Base-by-base conservation (phyloP, 768 basidiomycete genomes). In the Boletales sp. region DNA sequence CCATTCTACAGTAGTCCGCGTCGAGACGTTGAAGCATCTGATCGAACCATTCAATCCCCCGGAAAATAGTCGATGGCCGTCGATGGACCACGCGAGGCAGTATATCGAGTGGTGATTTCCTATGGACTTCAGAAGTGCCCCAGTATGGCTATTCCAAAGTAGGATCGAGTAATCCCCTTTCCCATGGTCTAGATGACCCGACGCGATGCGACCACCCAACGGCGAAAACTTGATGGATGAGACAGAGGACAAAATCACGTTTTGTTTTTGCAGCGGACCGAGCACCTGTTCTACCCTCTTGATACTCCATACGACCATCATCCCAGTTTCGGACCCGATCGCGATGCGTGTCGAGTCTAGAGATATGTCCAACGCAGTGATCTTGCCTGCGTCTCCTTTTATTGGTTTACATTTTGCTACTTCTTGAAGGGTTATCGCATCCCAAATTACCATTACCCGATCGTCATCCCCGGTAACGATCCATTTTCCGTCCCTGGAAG, bases 201-300 rank as follows among this genome's bases (percentile, higher is more conserved):
- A 51, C 4, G 56, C 57, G 12, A 60, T 46, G 34, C 34, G 54
- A 14, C 14, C 40, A 14, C 57, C 59, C 3, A 27, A 13, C 1
- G 58, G 57, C 1, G 59, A 60, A 39, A 60, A 59, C 47, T 56
- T 56, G 51, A 60, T 32, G 0, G 50, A 55, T 11, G 48, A 48
- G 11, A 59, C 27, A 2, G 51, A 40, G 11, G 39, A 45, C 24
- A 27, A 7, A 27, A 27, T 27, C 24, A 27, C 24, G 24, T 29
- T 21, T 5, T 39, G 35, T 14, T 7, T 30, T 27, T 27, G 24
- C 18, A 55, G n/a, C n/a, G 55, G 46, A 10, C 55, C 49, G 1
- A 47, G 17, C 7, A 48, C 19, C 19, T 31, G 21, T 36, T 43
- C 40, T n/a, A 32, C 14, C 12, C 3, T 51, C 32, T 46, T 6